phyloP scores from a whole-genome alignment of 345 rosid genomes.

The Raphanus raphanistrum region DNA sequence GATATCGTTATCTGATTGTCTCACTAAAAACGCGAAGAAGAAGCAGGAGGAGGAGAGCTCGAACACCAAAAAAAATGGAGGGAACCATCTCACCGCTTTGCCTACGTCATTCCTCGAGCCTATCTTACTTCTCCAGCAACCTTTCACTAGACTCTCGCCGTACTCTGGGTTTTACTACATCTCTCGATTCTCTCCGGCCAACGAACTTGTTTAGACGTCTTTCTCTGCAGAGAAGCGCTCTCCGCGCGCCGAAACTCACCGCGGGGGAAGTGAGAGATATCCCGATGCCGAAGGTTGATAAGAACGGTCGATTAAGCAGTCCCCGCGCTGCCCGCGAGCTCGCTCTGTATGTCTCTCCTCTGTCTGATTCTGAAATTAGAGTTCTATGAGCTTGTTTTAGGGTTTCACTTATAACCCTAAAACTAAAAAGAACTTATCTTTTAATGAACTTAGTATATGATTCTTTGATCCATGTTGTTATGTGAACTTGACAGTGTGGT shows the following conservation, averaged over 20 bases:
- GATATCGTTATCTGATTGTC: slow-evolving; percentile 40
- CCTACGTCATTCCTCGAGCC: slow-evolving; percentile 13
- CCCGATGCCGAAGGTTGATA: slow-evolving; percentile 79
- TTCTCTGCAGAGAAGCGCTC: slow-evolving; percentile 33
- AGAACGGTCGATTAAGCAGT: slow-evolving; percentile 90
- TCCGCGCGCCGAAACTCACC: slow-evolving; percentile 46
- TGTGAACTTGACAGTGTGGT: slow-evolving; percentile 50
- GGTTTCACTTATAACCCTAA: slow-evolving; percentile 16
- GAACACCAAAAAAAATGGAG: slow-evolving; percentile 48
- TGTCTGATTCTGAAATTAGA: neutral
- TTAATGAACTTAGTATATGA: neutral
- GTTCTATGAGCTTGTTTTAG: slow-evolving; percentile 1
- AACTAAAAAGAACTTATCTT: neutral
- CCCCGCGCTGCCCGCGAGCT: slow-evolving; percentile 99
- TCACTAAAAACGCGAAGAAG: slow-evolving; percentile 20
- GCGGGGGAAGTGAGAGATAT: slow-evolving; percentile 43
- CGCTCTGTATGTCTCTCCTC: slow-evolving; percentile 58
- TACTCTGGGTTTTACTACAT: slow-evolving; percentile 24
- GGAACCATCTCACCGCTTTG: slow-evolving; percentile 42
- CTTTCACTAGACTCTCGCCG: slow-evolving; percentile 29
- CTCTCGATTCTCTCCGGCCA: slow-evolving; percentile 24
- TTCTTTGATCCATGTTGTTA: neutral
- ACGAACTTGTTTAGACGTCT: slow-evolving; percentile 27
- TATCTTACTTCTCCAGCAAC: slow-evolving; percentile 17
- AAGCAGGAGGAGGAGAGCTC: slow-evolving; percentile 27